Conservation (phyloP, 2,329 filamentous ascomycete species). For the Aspergillus phoenicis region DNA sequence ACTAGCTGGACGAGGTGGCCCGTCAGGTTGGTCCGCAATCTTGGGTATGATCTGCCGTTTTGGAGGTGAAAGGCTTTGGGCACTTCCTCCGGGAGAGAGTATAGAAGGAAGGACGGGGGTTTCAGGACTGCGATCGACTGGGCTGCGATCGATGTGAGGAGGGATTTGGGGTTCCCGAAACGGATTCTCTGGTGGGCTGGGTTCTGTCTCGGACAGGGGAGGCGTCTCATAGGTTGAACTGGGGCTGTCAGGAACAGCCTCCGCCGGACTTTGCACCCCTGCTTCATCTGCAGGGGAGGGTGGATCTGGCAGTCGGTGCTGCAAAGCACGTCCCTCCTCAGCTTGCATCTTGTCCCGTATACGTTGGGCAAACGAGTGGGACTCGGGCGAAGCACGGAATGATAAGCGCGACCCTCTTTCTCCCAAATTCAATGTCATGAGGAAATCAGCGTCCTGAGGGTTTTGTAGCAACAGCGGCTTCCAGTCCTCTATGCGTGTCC, state of each 20-base stretch:
- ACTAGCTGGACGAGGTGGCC: slow-evolving; percentile 20
- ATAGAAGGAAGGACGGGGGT: slow-evolving; percentile 30
- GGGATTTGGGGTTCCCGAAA: slow-evolving; percentile 32
- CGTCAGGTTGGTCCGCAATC: slow-evolving; percentile 7
- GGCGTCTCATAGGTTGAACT: slow-evolving; percentile 32
- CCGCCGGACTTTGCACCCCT: slow-evolving; percentile 15
- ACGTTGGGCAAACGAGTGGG: slow-evolving; percentile 50
- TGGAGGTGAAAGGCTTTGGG: slow-evolving; percentile 22
- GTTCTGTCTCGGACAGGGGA: slow-evolving; percentile 29
- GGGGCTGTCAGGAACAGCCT: slow-evolving; percentile 25
- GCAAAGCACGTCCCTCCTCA: slow-evolving; percentile 55
- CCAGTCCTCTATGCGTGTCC: slow-evolving; percentile 21
- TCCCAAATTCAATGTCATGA: slow-evolving; percentile 35
- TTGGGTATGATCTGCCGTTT: slow-evolving; percentile 16
- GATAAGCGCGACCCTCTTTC: slow-evolving; percentile 42
- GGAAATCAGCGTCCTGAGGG: slow-evolving; percentile 41
- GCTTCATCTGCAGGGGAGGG: slow-evolving; percentile 30
- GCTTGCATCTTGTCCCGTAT: slow-evolving; percentile 56
- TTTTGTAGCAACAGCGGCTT: slow-evolving; percentile 37
- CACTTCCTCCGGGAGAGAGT: slow-evolving; percentile 26
- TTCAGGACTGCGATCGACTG: slow-evolving; percentile 23
- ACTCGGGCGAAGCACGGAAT: slow-evolving; percentile 41
- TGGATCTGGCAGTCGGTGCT: slow-evolving; percentile 44
- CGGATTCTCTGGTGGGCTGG: slow-evolving; percentile 29
- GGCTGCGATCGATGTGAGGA: slow-evolving; percentile 4